These are phyloP conservation scores for Lachancea quebecensis DNA, from an alignment of 805 yeast genomes.

Conservation along the genomic window DNA sequence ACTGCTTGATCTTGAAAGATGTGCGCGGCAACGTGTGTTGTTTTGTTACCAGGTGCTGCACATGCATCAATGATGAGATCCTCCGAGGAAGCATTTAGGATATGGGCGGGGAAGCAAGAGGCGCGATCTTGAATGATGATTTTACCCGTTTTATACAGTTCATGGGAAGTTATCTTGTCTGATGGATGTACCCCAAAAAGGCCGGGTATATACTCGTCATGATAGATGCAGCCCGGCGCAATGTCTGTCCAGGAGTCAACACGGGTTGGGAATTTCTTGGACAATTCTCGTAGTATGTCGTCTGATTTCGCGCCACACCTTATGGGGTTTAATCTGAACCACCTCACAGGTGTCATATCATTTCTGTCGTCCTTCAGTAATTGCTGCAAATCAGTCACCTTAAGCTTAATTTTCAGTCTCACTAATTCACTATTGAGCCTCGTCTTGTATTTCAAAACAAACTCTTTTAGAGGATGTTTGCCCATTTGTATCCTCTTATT, in stretches of 20 bases:
- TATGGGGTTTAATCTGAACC: constrained; percentile 72
- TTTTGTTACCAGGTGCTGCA: constrained; percentile 98
- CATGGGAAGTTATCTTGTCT: constrained; percentile 60
- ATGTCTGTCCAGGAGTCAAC: constrained; percentile 40
- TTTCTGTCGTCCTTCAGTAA: constrained; percentile 41
- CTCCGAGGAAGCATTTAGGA: constrained; percentile 56
- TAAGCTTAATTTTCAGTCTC: constrained; percentile 66
- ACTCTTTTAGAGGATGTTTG: constrained; percentile 78
- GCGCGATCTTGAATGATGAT: constrained; percentile 93
- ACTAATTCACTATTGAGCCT: constrained; percentile 76
- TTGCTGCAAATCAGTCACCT: constrained; percentile 50
- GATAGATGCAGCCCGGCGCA: constrained; percentile 53
- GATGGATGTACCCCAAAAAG: constrained; percentile 78
- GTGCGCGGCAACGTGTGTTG: constrained; percentile 78
- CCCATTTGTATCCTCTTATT: constrained; percentile 84
- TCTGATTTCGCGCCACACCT: constrained; percentile 35
- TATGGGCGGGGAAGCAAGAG: constrained; percentile 91
- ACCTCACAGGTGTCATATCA: constrained; percentile 66
- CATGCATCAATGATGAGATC: constrained; percentile 81
- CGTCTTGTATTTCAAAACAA: constrained; percentile 69
- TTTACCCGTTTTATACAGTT: constrained; percentile 65
- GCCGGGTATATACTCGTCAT: constrained; percentile 67
- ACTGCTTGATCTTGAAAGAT: constrained; percentile 15
- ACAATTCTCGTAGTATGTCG: constrained; percentile 19
- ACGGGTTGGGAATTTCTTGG: constrained; percentile 37